Evolutionary conservation across 2,329 filamentous ascomycete genomes (phyloP), one percentile per base, ranked within the genome.

Genomic region (Exserohilum turcica): DNA sequence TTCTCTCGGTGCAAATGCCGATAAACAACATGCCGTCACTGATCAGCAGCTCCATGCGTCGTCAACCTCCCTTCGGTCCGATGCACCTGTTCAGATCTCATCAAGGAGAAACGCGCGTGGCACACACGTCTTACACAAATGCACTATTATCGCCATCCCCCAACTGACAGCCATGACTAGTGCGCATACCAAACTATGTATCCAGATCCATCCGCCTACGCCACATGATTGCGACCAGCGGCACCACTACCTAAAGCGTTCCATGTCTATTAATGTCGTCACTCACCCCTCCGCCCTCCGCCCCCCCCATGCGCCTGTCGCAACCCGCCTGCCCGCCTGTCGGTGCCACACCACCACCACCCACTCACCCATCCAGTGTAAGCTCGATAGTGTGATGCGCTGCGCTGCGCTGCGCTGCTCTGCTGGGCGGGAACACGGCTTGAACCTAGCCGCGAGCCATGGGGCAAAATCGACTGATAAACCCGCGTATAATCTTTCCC

Each of bases 101-200:
- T 47, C 44, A 47, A 39, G 29, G 16, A 47, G 42, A 44, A 44
- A 44, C 43, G 15, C 21, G 19, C 13, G 39, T 48, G 44, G 38
- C 43, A 46, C 33, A 37, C 18, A 49, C 31, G 16, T 38, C 38
- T 48, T 50, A 43, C 43, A 51, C 31, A 10, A 48, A 48, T 24
- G 21, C 40, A 43, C 43, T n/a, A 43, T 51, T 38, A 6, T 35
- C 28, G 27, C 21, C 21, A 24, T 24, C 21, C 36, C 16, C 36
- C 16, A 19, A 39, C 36, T 27, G 15, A 46, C 24, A n/a, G 12
- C 33, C 18, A 35, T 45, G 12, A 29, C 50, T 48, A 48, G 45
- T 24, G 21, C 36, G 45, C 35, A 31, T 16, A 19, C 45, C 37
- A 35, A 9, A 32, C n/a, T 35, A n/a, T n/a, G n/a, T 24, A 39